These are phyloP conservation scores for Globisporangium uncinulatum DNA, from an alignment of 352 stramenopile species.

Conservation along the genomic window DNA sequence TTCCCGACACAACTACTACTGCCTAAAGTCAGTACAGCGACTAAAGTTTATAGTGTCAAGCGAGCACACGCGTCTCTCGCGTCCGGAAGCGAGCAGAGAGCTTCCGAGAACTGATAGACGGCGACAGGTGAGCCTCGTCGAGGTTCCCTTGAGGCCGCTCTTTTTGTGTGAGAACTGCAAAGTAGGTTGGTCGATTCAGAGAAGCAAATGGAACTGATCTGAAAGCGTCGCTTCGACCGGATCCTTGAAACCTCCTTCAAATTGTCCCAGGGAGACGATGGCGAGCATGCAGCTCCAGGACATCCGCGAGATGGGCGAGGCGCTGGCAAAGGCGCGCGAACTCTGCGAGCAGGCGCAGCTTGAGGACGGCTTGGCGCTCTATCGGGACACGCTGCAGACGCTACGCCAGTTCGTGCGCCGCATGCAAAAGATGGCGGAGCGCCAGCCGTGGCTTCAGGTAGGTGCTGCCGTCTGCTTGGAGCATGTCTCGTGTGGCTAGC, in stretches of 20 bases:
- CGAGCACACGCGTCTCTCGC: too few relatives aligned
- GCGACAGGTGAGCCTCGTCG: too few relatives aligned
- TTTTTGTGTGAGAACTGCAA: too few relatives aligned
- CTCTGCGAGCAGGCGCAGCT: conserved; percentile 62
- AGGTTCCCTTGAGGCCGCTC: too few relatives aligned
- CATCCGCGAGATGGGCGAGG: conserved; percentile 66
- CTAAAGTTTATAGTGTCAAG: too few relatives aligned
- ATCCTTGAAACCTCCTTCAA: neutral
- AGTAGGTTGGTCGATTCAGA: too few relatives aligned
- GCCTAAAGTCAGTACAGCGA: neutral
- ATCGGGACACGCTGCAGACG: conserved; percentile 45
- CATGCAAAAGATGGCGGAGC: conserved; percentile 68
- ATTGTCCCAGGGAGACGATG: conserved; percentile 11
- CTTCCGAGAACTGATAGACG: too few relatives aligned
- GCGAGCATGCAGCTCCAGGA: conserved; percentile 47
- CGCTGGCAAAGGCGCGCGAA: conserved; percentile 48
- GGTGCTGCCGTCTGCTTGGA: neutral
- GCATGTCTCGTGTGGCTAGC: neutral
- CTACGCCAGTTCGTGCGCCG: conserved; percentile 58
- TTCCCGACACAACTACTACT: neutral
- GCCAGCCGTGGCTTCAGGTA: conserved; percentile 78
- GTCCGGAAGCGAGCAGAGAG: too few relatives aligned
- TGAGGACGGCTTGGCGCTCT: conserved; percentile 54
- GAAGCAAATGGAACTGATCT: neutral
- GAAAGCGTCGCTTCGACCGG: neutral